phyloP scores from a whole-genome alignment of 768 basidiomycete genomes.

The Lyophyllum shimeji region DNA sequence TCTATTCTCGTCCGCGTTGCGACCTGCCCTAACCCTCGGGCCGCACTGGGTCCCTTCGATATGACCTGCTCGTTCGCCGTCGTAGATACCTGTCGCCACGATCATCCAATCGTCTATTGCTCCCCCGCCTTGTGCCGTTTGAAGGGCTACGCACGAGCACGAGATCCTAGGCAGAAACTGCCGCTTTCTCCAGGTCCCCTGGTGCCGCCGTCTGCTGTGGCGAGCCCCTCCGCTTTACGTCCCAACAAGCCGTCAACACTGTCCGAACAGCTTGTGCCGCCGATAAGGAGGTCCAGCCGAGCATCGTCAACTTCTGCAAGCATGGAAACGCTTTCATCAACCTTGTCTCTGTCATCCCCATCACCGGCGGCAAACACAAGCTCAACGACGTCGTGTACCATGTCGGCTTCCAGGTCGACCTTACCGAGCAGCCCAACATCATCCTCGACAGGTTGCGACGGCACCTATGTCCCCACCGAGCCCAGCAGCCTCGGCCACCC shows the following conservation, averaged over 20 bases:
- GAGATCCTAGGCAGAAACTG: slow-evolving; percentile 92
- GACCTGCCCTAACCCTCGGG: slow-evolving; percentile 67
- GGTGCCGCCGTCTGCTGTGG: slow-evolving; percentile 40
- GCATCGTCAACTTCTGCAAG: slow-evolving; percentile 86
- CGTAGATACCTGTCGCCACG: slow-evolving; percentile 77
- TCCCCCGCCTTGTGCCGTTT: slow-evolving; percentile 79
- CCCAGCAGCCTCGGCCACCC: neutral
- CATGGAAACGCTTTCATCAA: slow-evolving; percentile 88
- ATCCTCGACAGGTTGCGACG: slow-evolving; percentile 83
- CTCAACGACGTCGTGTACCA: slow-evolving; percentile 78
- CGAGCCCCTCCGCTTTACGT: slow-evolving; percentile 53
- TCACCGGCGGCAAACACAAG: slow-evolving; percentile 52
- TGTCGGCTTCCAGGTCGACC: slow-evolving; percentile 95
- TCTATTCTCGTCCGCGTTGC: slow-evolving; percentile 78
- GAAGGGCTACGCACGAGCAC: slow-evolving; percentile 68
- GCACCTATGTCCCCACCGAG: slow-evolving; percentile 62
- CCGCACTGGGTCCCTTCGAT: slow-evolving; percentile 89
- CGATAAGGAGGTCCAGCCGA: slow-evolving; percentile 87
- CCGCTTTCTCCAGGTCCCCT: slow-evolving; percentile 85
- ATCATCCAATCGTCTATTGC: slow-evolving; percentile 89
- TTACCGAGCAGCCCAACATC: slow-evolving; percentile 81
- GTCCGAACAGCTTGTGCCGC: slow-evolving; percentile 65
- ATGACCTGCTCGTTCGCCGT: slow-evolving; percentile 89
- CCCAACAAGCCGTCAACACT: slow-evolving; percentile 57
- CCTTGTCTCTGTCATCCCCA: slow-evolving; percentile 87